Evolutionary conservation across 805 yeast species (phyloP).

Genomic region (Wickerhamiella hasegawae): DNA sequence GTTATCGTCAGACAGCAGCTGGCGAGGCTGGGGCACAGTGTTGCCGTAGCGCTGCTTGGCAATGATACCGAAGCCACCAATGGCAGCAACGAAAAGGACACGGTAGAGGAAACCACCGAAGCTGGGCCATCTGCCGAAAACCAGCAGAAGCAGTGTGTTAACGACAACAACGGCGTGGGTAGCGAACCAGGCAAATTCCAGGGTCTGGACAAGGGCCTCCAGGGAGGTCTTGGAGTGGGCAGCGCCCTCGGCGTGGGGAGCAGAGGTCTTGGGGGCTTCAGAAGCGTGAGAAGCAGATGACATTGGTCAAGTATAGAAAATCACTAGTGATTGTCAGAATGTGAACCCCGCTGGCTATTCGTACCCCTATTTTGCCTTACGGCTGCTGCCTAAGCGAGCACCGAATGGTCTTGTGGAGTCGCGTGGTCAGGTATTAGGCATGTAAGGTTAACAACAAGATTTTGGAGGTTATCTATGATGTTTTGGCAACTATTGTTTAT

Average conservation of each 20-base stretch:
- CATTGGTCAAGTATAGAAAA: too few relatives aligned
- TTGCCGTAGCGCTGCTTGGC: constrained; percentile 38
- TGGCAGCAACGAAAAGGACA: constrained; percentile 43
- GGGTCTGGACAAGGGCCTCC: constrained; percentile 12
- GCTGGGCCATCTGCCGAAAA: constrained; percentile 11
- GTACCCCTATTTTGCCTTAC: too few relatives aligned
- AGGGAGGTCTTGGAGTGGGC: constrained; percentile 2
- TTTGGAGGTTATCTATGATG: too few relatives aligned
- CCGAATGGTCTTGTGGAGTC: too few relatives aligned
- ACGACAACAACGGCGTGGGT: constrained; percentile 13
- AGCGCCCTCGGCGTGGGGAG: not conserved
- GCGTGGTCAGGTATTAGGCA: too few relatives aligned
- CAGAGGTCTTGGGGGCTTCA: constrained; percentile 1
- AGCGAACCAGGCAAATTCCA: constrained; percentile 17
- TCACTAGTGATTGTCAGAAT: not conserved
- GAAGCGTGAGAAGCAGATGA: not conserved
- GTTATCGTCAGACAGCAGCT: constrained; percentile 42
- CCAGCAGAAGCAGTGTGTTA: constrained; percentile 7
- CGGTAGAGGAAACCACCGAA: constrained; percentile 37
- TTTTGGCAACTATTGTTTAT: too few relatives aligned
- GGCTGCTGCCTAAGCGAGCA: too few relatives aligned
- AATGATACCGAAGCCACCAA: constrained; percentile 63
- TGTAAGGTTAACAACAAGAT: too few relatives aligned
- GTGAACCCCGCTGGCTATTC: too few relatives aligned
- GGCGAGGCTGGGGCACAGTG: constrained; percentile 12